phyloP scores from a whole-genome alignment of 176 grass and related monocot genomes.

The Zea luxurians region DNA sequence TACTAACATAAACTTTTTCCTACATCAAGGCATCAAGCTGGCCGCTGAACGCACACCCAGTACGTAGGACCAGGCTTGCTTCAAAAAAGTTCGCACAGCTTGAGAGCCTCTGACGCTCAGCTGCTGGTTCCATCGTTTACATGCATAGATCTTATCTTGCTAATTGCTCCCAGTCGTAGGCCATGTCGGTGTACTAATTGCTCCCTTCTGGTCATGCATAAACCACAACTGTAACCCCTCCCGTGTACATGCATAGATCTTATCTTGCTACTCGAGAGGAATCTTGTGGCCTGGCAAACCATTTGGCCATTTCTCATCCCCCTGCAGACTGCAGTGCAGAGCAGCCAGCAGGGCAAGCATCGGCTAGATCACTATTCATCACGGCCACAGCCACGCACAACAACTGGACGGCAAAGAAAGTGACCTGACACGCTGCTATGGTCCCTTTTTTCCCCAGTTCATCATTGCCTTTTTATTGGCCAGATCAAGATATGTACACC shows the following conservation, averaged over 20 bases:
- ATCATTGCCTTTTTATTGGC: constrained; percentile 29
- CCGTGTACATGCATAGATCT: constrained; percentile 28
- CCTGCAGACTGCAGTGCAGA: neutral
- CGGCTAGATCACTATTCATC: neutral
- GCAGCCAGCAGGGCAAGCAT: neutral
- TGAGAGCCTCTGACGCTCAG: neutral
- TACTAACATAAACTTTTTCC: neutral
- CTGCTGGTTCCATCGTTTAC: neutral
- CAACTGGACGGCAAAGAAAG: constrained; percentile 34
- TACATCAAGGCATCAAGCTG: neutral
- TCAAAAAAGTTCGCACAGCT: neutral
- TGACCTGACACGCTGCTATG: constrained; percentile 25
- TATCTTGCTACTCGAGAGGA: constrained; percentile 32
- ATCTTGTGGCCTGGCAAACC: constrained; percentile 38
- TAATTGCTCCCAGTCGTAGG: neutral
- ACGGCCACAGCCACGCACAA: constrained; percentile 34
- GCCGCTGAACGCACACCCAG: neutral
- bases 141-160: too few relatives aligned
- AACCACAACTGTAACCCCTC: constrained; percentile 22
- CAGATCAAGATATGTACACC: constrained; percentile 29
- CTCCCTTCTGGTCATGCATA: neutral
- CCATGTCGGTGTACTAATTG: neutral
- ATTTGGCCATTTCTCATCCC: constrained; percentile 1
- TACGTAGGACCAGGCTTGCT: constrained; percentile 6
- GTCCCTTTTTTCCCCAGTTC: constrained; percentile 15